Percentiles rank a stretch among this genome's conserved stretches.
These are phyloP conservation scores for Moesziomyces globuligerus DNA, from an alignment of 1,284 basidiomycete species.

Conservation along the genomic window DNA sequence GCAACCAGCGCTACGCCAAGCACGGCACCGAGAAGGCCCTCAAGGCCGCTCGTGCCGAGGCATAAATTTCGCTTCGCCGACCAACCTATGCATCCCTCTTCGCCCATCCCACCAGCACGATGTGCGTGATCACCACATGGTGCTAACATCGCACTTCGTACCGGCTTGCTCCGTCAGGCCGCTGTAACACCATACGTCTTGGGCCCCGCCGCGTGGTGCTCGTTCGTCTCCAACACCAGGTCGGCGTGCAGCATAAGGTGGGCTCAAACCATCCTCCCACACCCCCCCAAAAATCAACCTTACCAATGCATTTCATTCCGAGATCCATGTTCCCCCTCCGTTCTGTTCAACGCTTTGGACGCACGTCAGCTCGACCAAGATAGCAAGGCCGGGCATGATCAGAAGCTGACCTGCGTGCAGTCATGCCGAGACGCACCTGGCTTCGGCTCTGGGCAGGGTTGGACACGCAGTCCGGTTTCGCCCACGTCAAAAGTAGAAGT, in stretches of 20 bases:
- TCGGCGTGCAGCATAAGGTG: not conserved
- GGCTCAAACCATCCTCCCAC: not conserved
- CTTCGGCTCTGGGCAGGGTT: too few relatives aligned
- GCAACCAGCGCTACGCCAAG: constrained; percentile 81
- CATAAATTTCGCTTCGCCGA: constrained; percentile 22
- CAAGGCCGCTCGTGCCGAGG: constrained; percentile 51
- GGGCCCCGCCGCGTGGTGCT: not conserved
- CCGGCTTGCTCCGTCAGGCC: not conserved
- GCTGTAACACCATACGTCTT: constrained; percentile 27
- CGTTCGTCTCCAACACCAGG: not conserved
- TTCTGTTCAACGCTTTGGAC: too few relatives aligned
- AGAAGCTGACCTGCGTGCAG: too few relatives aligned
- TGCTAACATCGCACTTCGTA: not conserved
- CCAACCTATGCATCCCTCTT: not conserved
- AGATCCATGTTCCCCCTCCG: not conserved
- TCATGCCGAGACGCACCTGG: too few relatives aligned
- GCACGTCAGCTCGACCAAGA: too few relatives aligned
- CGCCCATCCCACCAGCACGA: not conserved
- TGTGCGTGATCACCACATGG: not conserved
- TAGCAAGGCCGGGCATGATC: too few relatives aligned
- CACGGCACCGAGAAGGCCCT: constrained; percentile 77
- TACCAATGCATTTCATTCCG: constrained; percentile 12
- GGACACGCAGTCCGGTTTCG: too few relatives aligned
- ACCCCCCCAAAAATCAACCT: not conserved
- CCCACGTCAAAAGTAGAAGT: too few relatives aligned